These are phyloP conservation scores for Chlamydomonas sp. DNA, from an alignment of 139 green algal species.

Conservation along the genomic window DNA sequence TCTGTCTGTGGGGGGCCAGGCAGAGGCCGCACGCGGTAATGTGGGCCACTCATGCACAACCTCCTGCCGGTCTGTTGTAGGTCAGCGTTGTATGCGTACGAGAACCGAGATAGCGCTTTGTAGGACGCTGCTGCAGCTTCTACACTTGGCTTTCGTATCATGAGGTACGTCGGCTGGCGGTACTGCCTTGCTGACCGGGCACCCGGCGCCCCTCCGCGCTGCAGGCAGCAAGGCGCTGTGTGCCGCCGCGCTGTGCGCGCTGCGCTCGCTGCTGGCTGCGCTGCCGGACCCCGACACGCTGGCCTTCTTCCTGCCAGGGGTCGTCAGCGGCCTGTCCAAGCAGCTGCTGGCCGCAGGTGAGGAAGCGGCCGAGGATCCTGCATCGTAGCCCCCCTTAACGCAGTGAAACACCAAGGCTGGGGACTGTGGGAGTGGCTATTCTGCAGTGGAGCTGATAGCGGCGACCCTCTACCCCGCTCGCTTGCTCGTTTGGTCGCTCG, in stretches of 20 bases:
- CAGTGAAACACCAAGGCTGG: no score
- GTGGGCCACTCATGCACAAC: not conserved
- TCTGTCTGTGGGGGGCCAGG: not conserved
- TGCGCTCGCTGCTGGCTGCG: slow-evolving; percentile 50
- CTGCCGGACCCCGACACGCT: slow-evolving; percentile 49
- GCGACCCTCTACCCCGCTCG: no score
- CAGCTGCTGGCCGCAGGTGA: slow-evolving; percentile 46
- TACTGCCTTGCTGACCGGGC: not conserved
- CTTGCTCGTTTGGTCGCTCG: no score
- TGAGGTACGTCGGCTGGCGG: not conserved
- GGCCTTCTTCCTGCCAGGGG: slow-evolving; percentile 77
- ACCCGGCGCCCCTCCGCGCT: not conserved
- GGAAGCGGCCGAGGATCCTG: not conserved
- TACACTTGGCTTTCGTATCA: not conserved
- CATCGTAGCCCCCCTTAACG: not conserved
- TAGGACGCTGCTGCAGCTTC: no score
- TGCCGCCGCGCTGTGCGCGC: slow-evolving; percentile 45
- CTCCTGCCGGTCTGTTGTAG: not conserved
- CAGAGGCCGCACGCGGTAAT: not conserved
- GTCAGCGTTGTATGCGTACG: not conserved
- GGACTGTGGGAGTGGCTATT: no score
- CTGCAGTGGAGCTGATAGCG: no score
- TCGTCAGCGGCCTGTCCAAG: slow-evolving; percentile 65
- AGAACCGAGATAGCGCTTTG: not conserved
- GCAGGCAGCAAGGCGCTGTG: slow-evolving; percentile 67